A percentile compares a stretch with the other conserved stretches of the same genome.
These are phyloP conservation scores for Grifola frondosa DNA, from an alignment of 1,284 basidiomycete species.

Conservation along the genomic window DNA sequence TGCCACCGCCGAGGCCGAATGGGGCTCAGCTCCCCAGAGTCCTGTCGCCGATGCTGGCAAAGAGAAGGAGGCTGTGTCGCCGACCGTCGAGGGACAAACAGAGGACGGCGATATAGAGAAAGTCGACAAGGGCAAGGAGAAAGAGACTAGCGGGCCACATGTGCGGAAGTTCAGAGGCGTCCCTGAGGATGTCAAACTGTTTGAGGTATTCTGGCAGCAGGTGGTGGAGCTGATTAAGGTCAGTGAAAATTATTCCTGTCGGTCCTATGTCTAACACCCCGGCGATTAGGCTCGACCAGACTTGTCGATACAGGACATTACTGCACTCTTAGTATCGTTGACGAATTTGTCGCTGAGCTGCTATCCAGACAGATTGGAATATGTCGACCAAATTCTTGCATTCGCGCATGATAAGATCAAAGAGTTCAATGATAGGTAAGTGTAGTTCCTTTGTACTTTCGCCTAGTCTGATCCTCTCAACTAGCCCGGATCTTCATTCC, in stretches of 20 bases:
- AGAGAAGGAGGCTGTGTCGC: slow-evolving; percentile 17
- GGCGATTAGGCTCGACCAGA: slow-evolving; percentile 82
- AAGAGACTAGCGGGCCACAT: slow-evolving; percentile 38
- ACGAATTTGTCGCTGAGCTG: slow-evolving; percentile 92
- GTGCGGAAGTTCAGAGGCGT: slow-evolving; percentile 87
- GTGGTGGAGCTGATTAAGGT: slow-evolving; percentile 97
- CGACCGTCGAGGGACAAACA: slow-evolving; percentile 24
- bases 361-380: slow-evolving; percentile 92
- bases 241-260: slow-evolving; percentile 14
- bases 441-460: slow-evolving; percentile 6
- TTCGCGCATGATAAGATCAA: slow-evolving; percentile 86
- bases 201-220: slow-evolving; percentile 98
- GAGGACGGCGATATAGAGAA: slow-evolving; percentile 38
- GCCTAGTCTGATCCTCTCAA: slow-evolving; percentile 1
- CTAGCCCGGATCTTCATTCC: slow-evolving; percentile 83
- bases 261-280: slow-evolving; percentile 1
- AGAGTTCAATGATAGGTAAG: slow-evolving; percentile 78
- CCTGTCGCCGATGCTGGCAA: slow-evolving; percentile 17
- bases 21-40: slow-evolving; percentile 33
- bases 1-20: slow-evolving; percentile 22
- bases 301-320: slow-evolving; percentile 92
- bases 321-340: slow-evolving; percentile 89
- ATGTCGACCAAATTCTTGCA: slow-evolving; percentile 89
- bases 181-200: slow-evolving; percentile 88
- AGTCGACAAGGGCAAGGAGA: slow-evolving; percentile 54